Conservation (phyloP, 108 stramenopile genomes). For the Stephanodiscus minutulus region DNA sequence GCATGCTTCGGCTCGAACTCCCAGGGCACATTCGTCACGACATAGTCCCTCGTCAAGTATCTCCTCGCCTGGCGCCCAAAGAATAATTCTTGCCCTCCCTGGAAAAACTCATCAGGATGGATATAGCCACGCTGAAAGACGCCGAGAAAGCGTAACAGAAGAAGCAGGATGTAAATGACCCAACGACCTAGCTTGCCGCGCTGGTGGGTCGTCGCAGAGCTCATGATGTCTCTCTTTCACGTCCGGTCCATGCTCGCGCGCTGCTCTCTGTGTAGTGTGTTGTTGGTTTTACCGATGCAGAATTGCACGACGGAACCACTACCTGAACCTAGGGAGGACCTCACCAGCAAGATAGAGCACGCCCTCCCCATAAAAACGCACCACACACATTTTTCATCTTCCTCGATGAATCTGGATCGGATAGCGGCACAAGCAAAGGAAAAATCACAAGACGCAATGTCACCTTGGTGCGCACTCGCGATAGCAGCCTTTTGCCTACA, state of each 20-base stretch:
- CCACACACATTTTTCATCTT: background rate
- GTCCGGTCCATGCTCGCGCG: no score
- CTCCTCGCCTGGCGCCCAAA: constrained; percentile 47
- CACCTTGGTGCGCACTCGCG: background rate
- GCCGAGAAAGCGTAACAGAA: constrained; percentile 42
- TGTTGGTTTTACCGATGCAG: no score
- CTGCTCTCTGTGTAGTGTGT: no score
- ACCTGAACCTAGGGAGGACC: no score
- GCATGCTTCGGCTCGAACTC: constrained; percentile 78
- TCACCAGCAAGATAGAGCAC: no score
- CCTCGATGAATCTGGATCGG: no score
- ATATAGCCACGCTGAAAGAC: constrained; percentile 67
- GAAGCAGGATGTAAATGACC: constrained; percentile 39
- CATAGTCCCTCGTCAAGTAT: constrained; percentile 8
- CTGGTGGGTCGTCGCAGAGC: background rate
- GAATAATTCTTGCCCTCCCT: constrained; percentile 81
- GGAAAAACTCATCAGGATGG: constrained; percentile 89
- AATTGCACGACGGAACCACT: no score
- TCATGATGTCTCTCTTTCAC: no score
- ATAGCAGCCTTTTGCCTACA: background rate
- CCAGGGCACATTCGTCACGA: constrained; percentile 59
- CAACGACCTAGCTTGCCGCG: constrained; percentile 6
- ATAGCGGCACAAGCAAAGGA: no score
- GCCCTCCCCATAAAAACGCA: no score
- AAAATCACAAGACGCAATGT: background rate